Evolutionary conservation across 306 rosid species (phyloP), one percentile per base, ranked within the genome.

Genomic region (Psophocarpus tetragonolobus): DNA sequence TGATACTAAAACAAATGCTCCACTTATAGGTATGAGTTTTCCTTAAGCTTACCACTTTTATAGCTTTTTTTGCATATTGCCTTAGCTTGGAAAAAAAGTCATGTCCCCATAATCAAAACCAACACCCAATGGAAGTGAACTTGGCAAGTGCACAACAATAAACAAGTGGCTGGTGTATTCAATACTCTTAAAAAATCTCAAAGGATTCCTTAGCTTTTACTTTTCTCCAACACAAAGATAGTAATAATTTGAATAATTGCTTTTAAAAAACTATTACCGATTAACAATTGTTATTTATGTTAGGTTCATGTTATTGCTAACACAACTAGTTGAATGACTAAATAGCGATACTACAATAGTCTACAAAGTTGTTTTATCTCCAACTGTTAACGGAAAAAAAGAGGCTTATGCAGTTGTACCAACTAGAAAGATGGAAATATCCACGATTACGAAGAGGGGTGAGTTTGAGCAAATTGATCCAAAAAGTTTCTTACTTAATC

Each of bases 11-110:
- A 68, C 11, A 60, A 75, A 61, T 27, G 24, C 65, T 47, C 38
- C 38, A 60, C 35, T 26, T 61, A n/a, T 21, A 13, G 36, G 11
- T 20, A 9, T 29, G 12, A 21, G 27, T 35, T 44, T 38, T 53
- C 35, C 48, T 68, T 27, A 78, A 58, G 63, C 68, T 73, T 68
- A 32, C 24, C 53, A 58, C 47, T 51, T 65, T 67, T 18, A 13
- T n/a, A 61, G 30, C 41, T 51, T 71, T 53, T 50, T 72, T 62
- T 74, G 38, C 32, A 15, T 66, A 85, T 61, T 93, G 77, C 77
- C 90, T 86, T 91, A 38, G 48, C 92, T 88, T 91, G 88, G 87
- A 86, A 85, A 80, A 79, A 81, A 94, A 85, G 92, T 50, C 77
- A 85, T 33, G 85, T 23, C 48, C 65, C 83, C 78, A 64, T 86